Base-by-base conservation (phyloP, 176 grass and related monocot species). In the Carex myosuroides region DNA sequence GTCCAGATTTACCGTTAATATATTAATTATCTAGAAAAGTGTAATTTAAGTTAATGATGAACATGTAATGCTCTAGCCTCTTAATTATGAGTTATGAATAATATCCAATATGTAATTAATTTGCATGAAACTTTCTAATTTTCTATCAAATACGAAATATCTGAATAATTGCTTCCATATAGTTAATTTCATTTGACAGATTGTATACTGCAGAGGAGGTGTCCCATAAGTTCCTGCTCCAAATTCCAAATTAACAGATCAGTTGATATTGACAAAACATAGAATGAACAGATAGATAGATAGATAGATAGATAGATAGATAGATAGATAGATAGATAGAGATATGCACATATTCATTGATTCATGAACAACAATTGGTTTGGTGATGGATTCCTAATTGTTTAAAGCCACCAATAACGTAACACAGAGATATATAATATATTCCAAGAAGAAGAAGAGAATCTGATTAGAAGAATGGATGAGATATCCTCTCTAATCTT, bases 341-440 rank as follows among this genome's bases (percentile, higher is more conserved):
- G 21, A 44, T 46, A 12, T 26, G 24, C 3, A 64, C 11, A 29
- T 29, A 29, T 29, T 29, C 32, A 39, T 39, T 39, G 66, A 69
- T 69, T 48, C 39, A 71, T 71, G 68, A 70, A 39, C 14, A 70
- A 62, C 60, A 62, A 62, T 21, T 62, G 20, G 46, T 75, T 75
- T 75, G 71, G 21, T 75, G 71, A 75, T 75, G 71, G 71, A 54
- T 75, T 69, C 33, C 71, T 26, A 13, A 75, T 75, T 54, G 20
- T 54, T 75, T 53, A 75, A 54, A 53, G 44, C 70, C 9, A 26
- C 44, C 70, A 50, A 73, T 5, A 24, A n/a, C 9, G 52, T 5
- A 24, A n/a, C 9, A 48, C 9, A 9, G 11, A 48, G 46, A 48
- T 48, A 48, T 48, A 11, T 48, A 48, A 46, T 46, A 46, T 46